Base-by-base conservation (phyloP, 768 basidiomycete species). In the Nidula microcarpa region DNA sequence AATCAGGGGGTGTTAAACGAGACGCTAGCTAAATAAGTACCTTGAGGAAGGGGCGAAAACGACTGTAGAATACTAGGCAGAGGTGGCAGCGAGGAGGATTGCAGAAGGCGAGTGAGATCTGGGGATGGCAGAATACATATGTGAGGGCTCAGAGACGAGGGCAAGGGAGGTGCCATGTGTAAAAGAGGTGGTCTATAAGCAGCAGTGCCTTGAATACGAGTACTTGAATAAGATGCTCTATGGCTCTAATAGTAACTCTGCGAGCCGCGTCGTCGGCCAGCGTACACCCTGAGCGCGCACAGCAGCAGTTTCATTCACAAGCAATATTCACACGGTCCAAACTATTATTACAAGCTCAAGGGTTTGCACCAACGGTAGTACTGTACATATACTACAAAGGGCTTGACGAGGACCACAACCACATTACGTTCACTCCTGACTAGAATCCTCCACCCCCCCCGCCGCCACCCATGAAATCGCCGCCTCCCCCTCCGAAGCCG, bases 31-130 rank as follows among this genome's bases (percentile, higher is more conserved):
- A 18, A 46, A 47, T 7, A 13, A 41, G 18, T 65, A 89, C 91
- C 88, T 77, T 91, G 84, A 0, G 89, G 85, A 49, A 93, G 72
- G 9, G 91, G 91, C 2, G 89, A 89, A 61, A 93, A 93, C 2
- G 89, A 90, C 65, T 93, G 91, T 32, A 93, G 76, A 53, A 94
- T 81, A 59, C 86, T 76, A 34, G 84, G 81, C 11, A 93, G 70
- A 13, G 86, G 75, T 2, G 91, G 91, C 14, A 94, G 69, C 1
- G 80, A 79, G 7, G 83, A 77, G 1, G 74, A 62, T 32, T 72
- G 68, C 45, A 94, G 70, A 35, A 91, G 75, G 34, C 82, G 75
- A 47, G 71, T 67, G 33, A 94, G 79, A 69, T 94, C 91, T 41
- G 79, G 76, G 0, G 90, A 91, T 0, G 85, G 74, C 35, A 89